A percentile compares a stretch with the other conserved stretches of the same genome.
These are phyloP conservation scores for Ogataea corticis DNA, from an alignment of 805 yeast species.

Conservation along the genomic window DNA sequence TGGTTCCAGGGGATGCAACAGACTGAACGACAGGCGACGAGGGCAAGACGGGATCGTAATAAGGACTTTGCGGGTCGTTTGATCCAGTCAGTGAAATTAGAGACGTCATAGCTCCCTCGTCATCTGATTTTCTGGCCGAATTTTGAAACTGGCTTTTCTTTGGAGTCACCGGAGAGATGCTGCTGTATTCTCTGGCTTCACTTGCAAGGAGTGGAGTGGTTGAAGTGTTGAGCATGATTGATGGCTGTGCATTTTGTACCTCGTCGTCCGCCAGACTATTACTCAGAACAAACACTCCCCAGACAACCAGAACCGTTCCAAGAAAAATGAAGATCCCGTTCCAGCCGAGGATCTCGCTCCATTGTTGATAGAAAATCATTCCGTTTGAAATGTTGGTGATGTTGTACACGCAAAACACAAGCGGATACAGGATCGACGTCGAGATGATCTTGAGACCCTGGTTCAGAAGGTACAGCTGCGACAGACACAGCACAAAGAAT, in stretches of 20 bases:
- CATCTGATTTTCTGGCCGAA: constrained; percentile 5
- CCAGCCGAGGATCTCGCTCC: constrained; percentile 36
- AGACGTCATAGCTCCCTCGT: constrained; percentile 20
- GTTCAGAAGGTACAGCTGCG: constrained; percentile 73
- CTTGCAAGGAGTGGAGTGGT: constrained; percentile 12
- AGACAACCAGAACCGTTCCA: constrained; percentile 52
- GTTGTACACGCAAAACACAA: constrained; percentile 83
- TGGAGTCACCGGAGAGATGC: constrained; percentile 18
- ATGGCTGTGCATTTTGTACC: constrained; percentile 1
- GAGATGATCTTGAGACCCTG: constrained; percentile 68
- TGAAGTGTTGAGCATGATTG: constrained; percentile 2
- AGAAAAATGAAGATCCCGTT: constrained; percentile 42
- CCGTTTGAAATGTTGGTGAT: constrained; percentile 67
- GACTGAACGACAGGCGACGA: constrained; percentile 11
- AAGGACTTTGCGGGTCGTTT: constrained; percentile 24
- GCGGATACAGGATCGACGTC: constrained; percentile 79
- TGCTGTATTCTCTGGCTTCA: constrained; percentile 9
- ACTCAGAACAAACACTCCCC: constrained; percentile 71
- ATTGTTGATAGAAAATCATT: constrained; percentile 56
- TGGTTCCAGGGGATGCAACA: constrained; percentile 7
- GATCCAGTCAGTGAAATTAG: constrained; percentile 24
- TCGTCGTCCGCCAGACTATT: constrained; percentile 41
- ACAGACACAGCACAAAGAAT: constrained; percentile 63
- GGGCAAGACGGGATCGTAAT: constrained; percentile 19
- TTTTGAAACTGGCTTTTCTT: constrained; percentile 12